Evolutionary conservation across 495 filamentous ascomycete species (phyloP), one percentile per base, ranked within the genome.

Genomic region (Penicillium paradoxum): DNA sequence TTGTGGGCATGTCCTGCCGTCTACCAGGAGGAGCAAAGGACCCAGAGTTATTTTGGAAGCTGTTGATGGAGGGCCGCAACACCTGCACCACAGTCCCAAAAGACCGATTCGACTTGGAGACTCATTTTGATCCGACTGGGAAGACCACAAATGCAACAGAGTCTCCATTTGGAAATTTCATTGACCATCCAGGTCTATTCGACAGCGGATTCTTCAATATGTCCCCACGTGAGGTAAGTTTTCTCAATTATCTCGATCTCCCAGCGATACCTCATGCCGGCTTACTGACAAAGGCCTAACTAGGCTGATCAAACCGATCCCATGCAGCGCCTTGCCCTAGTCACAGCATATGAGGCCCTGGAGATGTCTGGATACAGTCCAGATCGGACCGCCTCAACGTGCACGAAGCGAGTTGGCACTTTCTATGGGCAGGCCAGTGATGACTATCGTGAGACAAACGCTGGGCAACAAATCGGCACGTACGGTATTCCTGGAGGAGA

Each of bases 51-150:
- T 27, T 27, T 7, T 27, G 24, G 24, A 3, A 27, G 7, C 3
- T 27, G 3, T 7, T 27, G 24, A 7, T 3, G 24, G 3, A 27
- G 7, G 24, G 24, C 7, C 24, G 3, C 7, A 7, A 27, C 7
- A 7, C 7, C 3, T 7, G 7, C 7, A 3, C 3, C 3, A 27
- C 3, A 11, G 14, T 34, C 13, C 21, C 22, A 38, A 3, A 9
- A 0, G 71, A 75, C 50, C 63, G 76, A 17, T 80, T 75, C 25
- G 70, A 79, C 49, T 29, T 73, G 2, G 57, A 73, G 0, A 63
- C 69, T 0, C 74, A 80, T 46, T 64, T 44, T 30, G 75, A 80
- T 58, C 66, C 70, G 0, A 60, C 60, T 9, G 76, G 74, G 6
- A 72, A 76, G 25, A 57, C 17, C 0, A 45, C 49, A 10, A 76